Percentiles rank a stretch among this genome's conserved stretches.
These are phyloP conservation scores for Talaromyces amestolkiae DNA, from an alignment of 2,329 filamentous ascomycete genomes.

Conservation along the genomic window DNA sequence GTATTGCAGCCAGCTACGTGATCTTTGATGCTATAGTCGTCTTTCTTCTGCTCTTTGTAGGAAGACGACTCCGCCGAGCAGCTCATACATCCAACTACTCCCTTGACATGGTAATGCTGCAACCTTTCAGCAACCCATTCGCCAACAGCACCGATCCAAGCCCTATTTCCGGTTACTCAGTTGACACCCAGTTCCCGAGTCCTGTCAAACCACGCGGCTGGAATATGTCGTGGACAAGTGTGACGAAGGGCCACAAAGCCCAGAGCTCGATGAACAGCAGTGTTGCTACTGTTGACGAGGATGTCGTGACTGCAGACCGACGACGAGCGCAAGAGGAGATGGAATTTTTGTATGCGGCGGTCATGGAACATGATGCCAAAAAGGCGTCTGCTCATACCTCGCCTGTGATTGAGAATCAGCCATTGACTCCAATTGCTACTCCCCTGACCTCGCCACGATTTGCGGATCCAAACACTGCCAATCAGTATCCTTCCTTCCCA, in stretches of 20 bases:
- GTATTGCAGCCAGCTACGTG: slow-evolving; percentile 80
- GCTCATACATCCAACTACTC: slow-evolving; percentile 52
- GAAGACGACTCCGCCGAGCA: slow-evolving; percentile 54
- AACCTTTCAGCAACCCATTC: slow-evolving; percentile 31
- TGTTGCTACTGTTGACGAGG: slow-evolving; percentile 71
- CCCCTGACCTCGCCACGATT: slow-evolving; percentile 26
- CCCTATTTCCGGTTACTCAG: slow-evolving; percentile 32
- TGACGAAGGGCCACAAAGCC: slow-evolving; percentile 31
- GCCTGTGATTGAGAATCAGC: slow-evolving; percentile 28
- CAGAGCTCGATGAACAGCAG: slow-evolving; percentile 51
- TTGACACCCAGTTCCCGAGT: slow-evolving; percentile 32
- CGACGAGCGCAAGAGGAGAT: slow-evolving; percentile 76
- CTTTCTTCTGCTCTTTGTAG: slow-evolving; percentile 60
- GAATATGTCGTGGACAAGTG: slow-evolving; percentile 39
- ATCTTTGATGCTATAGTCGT: slow-evolving; percentile 72
- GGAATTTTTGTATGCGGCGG: slow-evolving; percentile 85
- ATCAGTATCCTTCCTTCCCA: slow-evolving; percentile 6
- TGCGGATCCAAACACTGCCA: slow-evolving; percentile 23
- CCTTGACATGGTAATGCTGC: slow-evolving; percentile 59
- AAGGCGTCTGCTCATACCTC: slow-evolving; percentile 32
- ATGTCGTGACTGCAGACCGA: slow-evolving; percentile 70
- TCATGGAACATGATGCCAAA: slow-evolving; percentile 78
- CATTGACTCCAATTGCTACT: slow-evolving; percentile 24
- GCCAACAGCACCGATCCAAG: slow-evolving; percentile 33
- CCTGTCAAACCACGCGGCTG: slow-evolving; percentile 38